A percentile compares a stretch with the other conserved stretches of the same genome.
Conservation (phyloP, 1,284 basidiomycete species). For the Neonothopanus nambi region DNA sequence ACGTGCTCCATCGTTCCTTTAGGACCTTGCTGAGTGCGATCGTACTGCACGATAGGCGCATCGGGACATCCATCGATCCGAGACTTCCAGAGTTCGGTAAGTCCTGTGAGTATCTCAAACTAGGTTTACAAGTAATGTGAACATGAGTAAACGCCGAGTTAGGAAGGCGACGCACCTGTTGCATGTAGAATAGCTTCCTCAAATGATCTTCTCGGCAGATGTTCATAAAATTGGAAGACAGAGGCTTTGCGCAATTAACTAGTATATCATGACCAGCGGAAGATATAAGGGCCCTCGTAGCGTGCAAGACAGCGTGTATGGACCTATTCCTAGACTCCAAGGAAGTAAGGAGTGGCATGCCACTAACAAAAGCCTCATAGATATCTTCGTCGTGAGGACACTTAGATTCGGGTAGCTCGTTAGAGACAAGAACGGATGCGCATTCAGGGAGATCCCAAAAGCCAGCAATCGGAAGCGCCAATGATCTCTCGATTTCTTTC, state of each 20-base stretch:
- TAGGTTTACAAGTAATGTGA: slow-evolving; percentile 19
- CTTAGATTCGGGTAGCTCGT: slow-evolving; percentile 11
- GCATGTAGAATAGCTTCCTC: slow-evolving; percentile 51
- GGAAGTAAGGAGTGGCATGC: slow-evolving; percentile 19
- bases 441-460: slow-evolving; percentile 48
- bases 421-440: slow-evolving; percentile 28
- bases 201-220: slow-evolving; percentile 41
- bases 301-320: slow-evolving; percentile 35
- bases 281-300: slow-evolving; percentile 29
- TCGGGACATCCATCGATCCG: slow-evolving; percentile 49
- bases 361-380: slow-evolving; percentile 31
- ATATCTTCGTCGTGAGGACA: slow-evolving; percentile 42
- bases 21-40: slow-evolving; percentile 23
- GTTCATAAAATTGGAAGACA: slow-evolving; percentile 46
- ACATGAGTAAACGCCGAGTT: background rate
- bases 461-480: slow-evolving; percentile 48
- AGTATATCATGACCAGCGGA: slow-evolving; percentile 31
- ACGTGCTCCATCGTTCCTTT: slow-evolving; percentile 33
- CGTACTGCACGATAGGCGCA: slow-evolving; percentile 44
- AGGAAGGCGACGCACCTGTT: slow-evolving; percentile 38
- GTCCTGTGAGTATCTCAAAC: slow-evolving; percentile 48
- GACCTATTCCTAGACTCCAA: slow-evolving; percentile 35
- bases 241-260: slow-evolving; percentile 41
- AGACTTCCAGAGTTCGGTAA: slow-evolving; percentile 46
- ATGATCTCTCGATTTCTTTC: slow-evolving; percentile 42